Evolutionary conservation across 257 asterid genomes (phyloP).

Genomic region (Forsythia viridissima): DNA sequence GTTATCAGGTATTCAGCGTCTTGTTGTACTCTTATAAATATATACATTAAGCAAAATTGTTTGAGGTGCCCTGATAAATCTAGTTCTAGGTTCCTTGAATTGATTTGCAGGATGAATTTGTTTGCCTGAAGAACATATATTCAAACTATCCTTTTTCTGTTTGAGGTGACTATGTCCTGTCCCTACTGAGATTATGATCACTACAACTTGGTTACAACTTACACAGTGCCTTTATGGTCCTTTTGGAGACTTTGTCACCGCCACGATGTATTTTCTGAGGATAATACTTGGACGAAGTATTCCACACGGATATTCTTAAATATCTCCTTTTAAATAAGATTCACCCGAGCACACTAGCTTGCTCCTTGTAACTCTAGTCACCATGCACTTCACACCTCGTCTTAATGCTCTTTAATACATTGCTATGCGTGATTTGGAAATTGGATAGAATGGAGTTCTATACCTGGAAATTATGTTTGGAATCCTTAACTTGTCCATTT

Average conservation of each 20-base stretch:
- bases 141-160: neutral
- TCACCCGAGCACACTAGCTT: neutral
- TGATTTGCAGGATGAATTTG: conserved; percentile 23
- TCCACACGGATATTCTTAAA: neutral
- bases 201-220: neutral
- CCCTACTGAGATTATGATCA: neutral
- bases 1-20: conserved; percentile 22
- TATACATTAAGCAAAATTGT: conserved; percentile 11
- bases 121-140: conserved; percentile 12
- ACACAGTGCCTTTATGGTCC: neutral
- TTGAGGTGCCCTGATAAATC: conserved; percentile 16
- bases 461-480: neutral
- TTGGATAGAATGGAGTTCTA: too few relatives aligned
- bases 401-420: neutral
- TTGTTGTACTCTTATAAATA: conserved; percentile 28
- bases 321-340: neutral
- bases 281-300: too few relatives aligned
- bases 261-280: neutral
- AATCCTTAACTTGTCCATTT: neutral
- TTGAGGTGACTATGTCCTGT: neutral
- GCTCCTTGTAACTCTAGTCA: neutral
- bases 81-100: conserved; percentile 23
- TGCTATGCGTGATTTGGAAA: neutral
- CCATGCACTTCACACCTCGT: neutral
- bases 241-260: neutral